Base-by-base conservation (phyloP, 768 basidiomycete genomes). In the Phaffia australis region DNA sequence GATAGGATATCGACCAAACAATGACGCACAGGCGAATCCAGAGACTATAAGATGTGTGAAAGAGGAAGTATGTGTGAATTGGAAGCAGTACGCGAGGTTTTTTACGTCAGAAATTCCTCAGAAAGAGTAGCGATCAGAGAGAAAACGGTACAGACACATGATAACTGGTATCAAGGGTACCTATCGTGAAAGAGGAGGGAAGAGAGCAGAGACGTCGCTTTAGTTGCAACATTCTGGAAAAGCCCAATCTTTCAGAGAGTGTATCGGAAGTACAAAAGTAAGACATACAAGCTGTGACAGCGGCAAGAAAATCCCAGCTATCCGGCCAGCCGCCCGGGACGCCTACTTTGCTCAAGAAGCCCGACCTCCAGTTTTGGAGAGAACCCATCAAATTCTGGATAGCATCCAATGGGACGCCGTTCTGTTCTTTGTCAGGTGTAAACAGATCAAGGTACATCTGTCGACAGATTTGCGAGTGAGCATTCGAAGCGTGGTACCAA, bases 291-390 rank as follows among this genome's bases (percentile, higher is more conserved):
- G 83, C 83, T 15, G 82, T 82, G 27, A 85, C 83, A n/a, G 84
- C 85, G 25, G 81, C 81, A 55, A 92, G 84, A 71, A 94, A 97
- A 72, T 95, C 89, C 91, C 92, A 94, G 68, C 86, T 83, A 1
- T 83, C 83, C 64, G 86, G 84, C 75, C 89, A 87, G 74, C 87
- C 86, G 63, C 82, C 83, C 14, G 92, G 91, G 49, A 93, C 90
- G 29, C 92, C 91, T 32, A 94, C 88, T 56, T 81, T 80, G 51
- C 80, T 81, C 47, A 95, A 81, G 72, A 86, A 86, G 48, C 84
- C 79, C 35, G 87, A 85, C 68, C 87, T 80, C 91, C 91, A 94
- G 56, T 82, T 79, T 61, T 79, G 77, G 27, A 89, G 81, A 15
- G 81, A 77, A 21, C 79, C 76, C 16, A 84, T 81, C 71, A 87